phyloP scores from a whole-genome alignment of 371 early-diverging fungal genomes.

The Syncephalastrum racemosum region DNA sequence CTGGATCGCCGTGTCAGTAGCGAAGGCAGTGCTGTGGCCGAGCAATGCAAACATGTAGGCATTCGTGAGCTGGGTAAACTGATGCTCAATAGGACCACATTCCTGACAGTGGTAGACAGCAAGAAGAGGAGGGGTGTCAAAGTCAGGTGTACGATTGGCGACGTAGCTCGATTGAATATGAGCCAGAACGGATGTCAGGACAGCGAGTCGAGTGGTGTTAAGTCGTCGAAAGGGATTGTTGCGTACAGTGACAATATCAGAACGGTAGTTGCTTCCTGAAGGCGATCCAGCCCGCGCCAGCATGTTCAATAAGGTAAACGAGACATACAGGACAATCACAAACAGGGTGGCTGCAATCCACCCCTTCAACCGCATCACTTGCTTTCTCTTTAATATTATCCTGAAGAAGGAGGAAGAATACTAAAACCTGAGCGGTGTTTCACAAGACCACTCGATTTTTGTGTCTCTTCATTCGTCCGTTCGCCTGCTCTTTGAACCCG shows the following conservation, averaged over 20 bases:
- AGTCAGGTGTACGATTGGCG: slow-evolving; percentile 42
- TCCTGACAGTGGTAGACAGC: slow-evolving; percentile 28
- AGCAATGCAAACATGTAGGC: slow-evolving; percentile 42
- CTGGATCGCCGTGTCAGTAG: slow-evolving; percentile 30
- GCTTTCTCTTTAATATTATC: slow-evolving; percentile 1
- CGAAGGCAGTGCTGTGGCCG: slow-evolving; percentile 41
- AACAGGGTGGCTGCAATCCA: slow-evolving; percentile 15
- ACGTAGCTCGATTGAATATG: slow-evolving; percentile 43
- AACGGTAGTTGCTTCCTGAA: not conserved
- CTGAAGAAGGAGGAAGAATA: slow-evolving; percentile 25
- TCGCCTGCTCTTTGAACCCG: too few relatives aligned
- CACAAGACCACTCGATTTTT: too few relatives aligned
- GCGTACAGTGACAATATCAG: slow-evolving; percentile 10
- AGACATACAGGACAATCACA: slow-evolving; percentile 11
- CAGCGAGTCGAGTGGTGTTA: slow-evolving; percentile 6
- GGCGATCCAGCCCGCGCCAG: slow-evolving; percentile 7
- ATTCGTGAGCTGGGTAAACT: slow-evolving; percentile 28
- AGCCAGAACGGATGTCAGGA: slow-evolving; percentile 31
- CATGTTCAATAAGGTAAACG: slow-evolving; percentile 13
- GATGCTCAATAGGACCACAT: slow-evolving; percentile 34
- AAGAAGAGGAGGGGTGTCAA: slow-evolving; percentile 42
- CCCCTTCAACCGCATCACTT: slow-evolving; percentile 7
- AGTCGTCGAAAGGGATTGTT: slow-evolving; percentile 14
- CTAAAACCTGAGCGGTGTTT: too few relatives aligned
- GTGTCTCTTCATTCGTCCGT: too few relatives aligned